Base-by-base conservation (phyloP, 2,329 filamentous ascomycete species). In the Lasiodiplodia sp. region DNA sequence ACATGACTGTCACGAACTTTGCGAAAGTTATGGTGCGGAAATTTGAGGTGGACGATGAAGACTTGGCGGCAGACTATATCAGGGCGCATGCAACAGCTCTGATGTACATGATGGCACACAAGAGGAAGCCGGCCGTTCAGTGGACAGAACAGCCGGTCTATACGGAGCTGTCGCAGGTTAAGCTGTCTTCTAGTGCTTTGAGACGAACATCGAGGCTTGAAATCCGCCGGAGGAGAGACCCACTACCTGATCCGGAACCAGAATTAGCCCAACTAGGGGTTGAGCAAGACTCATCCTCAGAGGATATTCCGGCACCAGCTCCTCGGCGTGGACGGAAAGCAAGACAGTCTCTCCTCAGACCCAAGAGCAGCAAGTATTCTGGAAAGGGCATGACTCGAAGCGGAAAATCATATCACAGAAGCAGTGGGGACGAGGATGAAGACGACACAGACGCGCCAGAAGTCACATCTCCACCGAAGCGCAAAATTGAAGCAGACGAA, bases 101-200 rank as follows among this genome's bases (percentile, higher is more conserved):
- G 10, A 74, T 77, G 58, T 79, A 78, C 52, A 79, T 79, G 73
- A 81, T 81, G 74, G 73, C 76, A 10, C 75, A 79, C 2, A 75
- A 76, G 44, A 73, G 76, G 34, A 76, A 76, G 57, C 74, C 68
- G 28, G 68, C 74, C 28, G 70, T 72, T 2, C 77, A 75, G 49
- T 78, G 79, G 44, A 70, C 71, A 4, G 70, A 73, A 6, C 77
- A 78, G 53, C 75, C 77, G 0, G 75, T 80, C 37, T 79, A 78
- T 40, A 69, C 73, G 12, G 77, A 80, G 66, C 67, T 79, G 11
- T 66, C 69, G 51, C 70, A 71, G 18, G 75, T 71, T 5, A 75
- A 53, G n/a, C 71, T 79, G 2, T 73, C 75, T 2, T 76, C 76
- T 25, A 74, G 71, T 7, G 76, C 77, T 53, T 73, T 77, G 68